Evolutionary conservation across 164 flowering plant species (phyloP).

Genomic region (Amborella trichopoda): DNA sequence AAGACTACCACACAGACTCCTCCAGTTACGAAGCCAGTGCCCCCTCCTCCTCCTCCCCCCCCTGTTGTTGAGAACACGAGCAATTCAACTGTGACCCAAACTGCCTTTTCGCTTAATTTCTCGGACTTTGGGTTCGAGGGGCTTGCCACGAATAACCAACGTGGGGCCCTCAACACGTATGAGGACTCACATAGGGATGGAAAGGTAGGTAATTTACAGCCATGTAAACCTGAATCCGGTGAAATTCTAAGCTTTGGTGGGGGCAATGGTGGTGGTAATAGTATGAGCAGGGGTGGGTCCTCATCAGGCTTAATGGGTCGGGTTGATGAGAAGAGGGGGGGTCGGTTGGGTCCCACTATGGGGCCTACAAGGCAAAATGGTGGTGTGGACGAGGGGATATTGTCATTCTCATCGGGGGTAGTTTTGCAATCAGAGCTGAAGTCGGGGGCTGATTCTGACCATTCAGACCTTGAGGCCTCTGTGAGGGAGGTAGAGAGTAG

Average conservation of each 20-base stretch:
- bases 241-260: slow-evolving; percentile 84
- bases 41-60: not conserved
- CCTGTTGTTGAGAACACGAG: not conserved
- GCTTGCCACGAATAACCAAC: slow-evolving; percentile 10
- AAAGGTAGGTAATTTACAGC: slow-evolving; percentile 1
- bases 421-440: slow-evolving; percentile 22
- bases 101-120: slow-evolving; percentile 42
- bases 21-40: not conserved
- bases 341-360: slow-evolving; percentile 30
- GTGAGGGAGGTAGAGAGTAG: slow-evolving; percentile 59
- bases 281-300: slow-evolving; percentile 6
- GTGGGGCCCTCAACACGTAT: slow-evolving; percentile 6
- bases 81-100: not conserved
- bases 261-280: slow-evolving; percentile 16
- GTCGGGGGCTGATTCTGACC: slow-evolving; percentile 53
- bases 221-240: slow-evolving; percentile 60
- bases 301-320: slow-evolving; percentile 2
- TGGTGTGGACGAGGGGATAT: slow-evolving; percentile 67
- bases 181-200: not conserved
- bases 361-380: no score
- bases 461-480: slow-evolving; percentile 85
- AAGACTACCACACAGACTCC: not conserved
- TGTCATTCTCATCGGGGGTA: slow-evolving; percentile 41
- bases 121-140: slow-evolving; percentile 35
- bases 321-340: slow-evolving; percentile 30